Evolutionary conservation across 139 green algal species (phyloP).

Genomic region (Coelastrella sp.): DNA sequence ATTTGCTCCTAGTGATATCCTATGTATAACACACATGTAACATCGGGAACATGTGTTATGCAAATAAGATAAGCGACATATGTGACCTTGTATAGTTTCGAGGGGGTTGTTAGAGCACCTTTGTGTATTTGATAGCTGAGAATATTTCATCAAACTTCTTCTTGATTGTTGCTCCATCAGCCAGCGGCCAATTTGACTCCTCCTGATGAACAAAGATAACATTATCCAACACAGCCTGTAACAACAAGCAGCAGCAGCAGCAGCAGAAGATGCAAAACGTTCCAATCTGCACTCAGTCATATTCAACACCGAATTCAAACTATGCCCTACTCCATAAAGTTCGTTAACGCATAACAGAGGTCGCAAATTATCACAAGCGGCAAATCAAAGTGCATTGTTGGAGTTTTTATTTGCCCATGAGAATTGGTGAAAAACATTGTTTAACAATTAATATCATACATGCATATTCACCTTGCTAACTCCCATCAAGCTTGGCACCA

Average conservation of each 20-base stretch:
- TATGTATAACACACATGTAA: too few relatives aligned
- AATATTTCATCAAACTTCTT: constrained; percentile 99
- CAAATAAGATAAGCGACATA: too few relatives aligned
- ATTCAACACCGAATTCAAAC: background rate
- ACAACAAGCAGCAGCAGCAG: background rate
- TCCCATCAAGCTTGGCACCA: constrained; percentile 94
- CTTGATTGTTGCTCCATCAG: constrained; percentile 90
- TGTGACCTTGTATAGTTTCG: too few relatives aligned
- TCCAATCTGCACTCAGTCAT: background rate
- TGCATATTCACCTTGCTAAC: constrained; percentile 83
- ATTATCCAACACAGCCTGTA: constrained; percentile 89
- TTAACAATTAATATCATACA: too few relatives aligned
- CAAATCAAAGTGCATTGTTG: too few relatives aligned
- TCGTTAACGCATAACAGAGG: too few relatives aligned
- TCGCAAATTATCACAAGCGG: too few relatives aligned
- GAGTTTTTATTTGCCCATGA: too few relatives aligned
- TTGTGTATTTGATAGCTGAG: constrained; percentile 94
- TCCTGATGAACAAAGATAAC: constrained; percentile 99
- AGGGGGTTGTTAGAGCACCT: too few relatives aligned
- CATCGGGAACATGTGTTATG: background rate
- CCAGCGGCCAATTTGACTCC: constrained; percentile 97
- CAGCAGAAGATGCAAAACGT: background rate
- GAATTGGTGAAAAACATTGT: too few relatives aligned
- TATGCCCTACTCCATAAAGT: background rate
- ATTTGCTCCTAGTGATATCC: too few relatives aligned